Conservation (phyloP, 371 early-diverging fungal species). For the Lichtheimia ramosa region DNA sequence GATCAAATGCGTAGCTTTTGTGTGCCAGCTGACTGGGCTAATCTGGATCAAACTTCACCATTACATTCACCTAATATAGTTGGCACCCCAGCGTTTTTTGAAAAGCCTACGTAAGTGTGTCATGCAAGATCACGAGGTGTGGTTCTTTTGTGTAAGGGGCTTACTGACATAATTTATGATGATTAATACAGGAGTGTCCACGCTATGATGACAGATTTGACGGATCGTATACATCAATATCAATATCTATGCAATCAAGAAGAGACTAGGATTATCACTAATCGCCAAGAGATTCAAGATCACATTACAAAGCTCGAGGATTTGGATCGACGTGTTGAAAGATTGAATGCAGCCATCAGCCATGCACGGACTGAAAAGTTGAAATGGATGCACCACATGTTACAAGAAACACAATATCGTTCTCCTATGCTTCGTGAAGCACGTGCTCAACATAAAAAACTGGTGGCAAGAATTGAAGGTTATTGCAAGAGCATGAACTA, state of each 20-base stretch:
- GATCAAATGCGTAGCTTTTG: conserved; percentile 9
- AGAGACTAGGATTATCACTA: conserved; percentile 6
- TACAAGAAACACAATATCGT: conserved; percentile 9
- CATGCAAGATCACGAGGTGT: too few species aligned
- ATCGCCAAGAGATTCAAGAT: conserved; percentile 12
- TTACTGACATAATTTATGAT: too few species aligned
- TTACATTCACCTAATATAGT: background rate
- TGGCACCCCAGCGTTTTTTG: too few species aligned
- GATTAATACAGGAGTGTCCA: too few species aligned
- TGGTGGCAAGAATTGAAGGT: conserved; percentile 13
- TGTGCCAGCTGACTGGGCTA: conserved; percentile 12
- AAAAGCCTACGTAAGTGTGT: too few species aligned
- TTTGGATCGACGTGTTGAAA: conserved; percentile 14
- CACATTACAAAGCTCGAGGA: conserved; percentile 6
- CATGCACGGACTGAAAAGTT: conserved; percentile 10
- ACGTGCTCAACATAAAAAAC: conserved; percentile 11
- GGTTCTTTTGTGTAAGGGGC: too few species aligned
- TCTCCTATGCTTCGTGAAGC: conserved; percentile 9
- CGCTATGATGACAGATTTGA: conserved; percentile 4
- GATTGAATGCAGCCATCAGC: conserved; percentile 8
- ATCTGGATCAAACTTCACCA: background rate
- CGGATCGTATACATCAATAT: conserved; percentile 5
- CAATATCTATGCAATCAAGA: conserved; percentile 13
- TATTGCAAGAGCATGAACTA: conserved; percentile 15
- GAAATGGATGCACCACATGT: conserved; percentile 8